A percentile compares a stretch with the other conserved stretches of the same genome.
These are phyloP conservation scores for Cercophora scortea DNA, from an alignment of 495 filamentous ascomycete genomes.

Conservation along the genomic window DNA sequence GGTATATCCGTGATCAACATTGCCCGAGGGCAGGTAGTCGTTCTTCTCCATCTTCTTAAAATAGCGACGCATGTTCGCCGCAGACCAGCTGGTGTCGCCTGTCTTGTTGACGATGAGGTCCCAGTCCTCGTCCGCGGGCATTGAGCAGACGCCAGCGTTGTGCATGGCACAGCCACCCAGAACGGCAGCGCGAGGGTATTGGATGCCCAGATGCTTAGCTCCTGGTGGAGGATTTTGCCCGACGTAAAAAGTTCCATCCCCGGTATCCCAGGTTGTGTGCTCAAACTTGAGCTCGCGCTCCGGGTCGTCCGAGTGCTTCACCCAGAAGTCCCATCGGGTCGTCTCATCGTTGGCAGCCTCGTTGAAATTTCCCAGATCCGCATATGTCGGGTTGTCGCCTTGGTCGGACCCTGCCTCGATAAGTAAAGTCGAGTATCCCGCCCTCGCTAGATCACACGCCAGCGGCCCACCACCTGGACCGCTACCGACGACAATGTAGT, in stretches of 20 bases:
- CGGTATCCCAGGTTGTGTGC: conserved; percentile 35
- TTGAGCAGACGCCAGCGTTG: conserved; percentile 34
- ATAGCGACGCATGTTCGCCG: conserved; percentile 38
- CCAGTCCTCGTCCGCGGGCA: conserved; percentile 40
- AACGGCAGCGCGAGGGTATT: conserved; percentile 40
- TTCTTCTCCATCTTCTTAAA: conserved; percentile 37
- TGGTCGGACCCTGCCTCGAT: conserved; percentile 60
- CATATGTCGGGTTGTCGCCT: conserved; percentile 38
- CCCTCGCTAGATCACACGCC: conserved; percentile 52
- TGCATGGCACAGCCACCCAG: conserved; percentile 45
- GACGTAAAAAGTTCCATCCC: conserved; percentile 39
- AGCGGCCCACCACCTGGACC: conserved; percentile 60
- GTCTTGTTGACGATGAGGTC: conserved; percentile 36
- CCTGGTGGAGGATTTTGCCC: conserved; percentile 35
- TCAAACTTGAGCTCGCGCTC: conserved; percentile 33
- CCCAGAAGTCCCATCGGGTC: conserved; percentile 45
- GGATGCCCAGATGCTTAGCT: conserved; percentile 36
- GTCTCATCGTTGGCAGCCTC: conserved; percentile 37
- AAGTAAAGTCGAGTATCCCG: conserved; percentile 51
- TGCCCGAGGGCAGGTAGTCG: conserved; percentile 27
- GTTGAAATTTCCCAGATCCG: conserved; percentile 33
- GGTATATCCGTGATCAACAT: conserved; percentile 34
- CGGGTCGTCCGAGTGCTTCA: conserved; percentile 40
- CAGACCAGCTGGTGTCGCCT: conserved; percentile 36
- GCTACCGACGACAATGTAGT: conserved; percentile 60